phyloP scores from a whole-genome alignment of 1,284 basidiomycete species.

The Afroboletus lepidellus region DNA sequence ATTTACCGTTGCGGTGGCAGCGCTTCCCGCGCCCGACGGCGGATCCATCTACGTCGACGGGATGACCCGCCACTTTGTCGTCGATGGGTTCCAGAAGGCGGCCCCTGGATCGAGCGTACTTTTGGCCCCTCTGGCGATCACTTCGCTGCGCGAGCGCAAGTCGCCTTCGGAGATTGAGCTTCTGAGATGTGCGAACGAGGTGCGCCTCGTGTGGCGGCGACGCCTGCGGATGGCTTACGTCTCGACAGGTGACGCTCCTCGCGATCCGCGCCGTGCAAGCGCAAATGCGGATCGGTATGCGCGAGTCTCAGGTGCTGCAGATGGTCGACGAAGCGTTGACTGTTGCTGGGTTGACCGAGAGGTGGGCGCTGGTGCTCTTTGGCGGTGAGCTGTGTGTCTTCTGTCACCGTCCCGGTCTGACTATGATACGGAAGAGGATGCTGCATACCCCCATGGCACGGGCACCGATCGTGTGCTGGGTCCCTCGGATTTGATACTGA shows the following conservation, averaged over 20 bases:
- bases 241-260: constrained; percentile 66
- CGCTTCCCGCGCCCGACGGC: constrained; percentile 35
- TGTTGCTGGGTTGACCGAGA: constrained; percentile 55
- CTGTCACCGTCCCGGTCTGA: constrained; percentile 6
- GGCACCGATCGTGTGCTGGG: constrained; percentile 65
- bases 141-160: constrained; percentile 70
- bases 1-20: constrained; percentile 52
- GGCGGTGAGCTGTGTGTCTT: constrained; percentile 52
- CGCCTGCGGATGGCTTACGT: constrained; percentile 4
- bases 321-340: constrained; percentile 58
- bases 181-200: constrained; percentile 79
- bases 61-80: constrained; percentile 56
- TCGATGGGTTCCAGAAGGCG: constrained; percentile 56
- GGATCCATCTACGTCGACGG: constrained; percentile 62
- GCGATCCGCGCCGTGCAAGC: constrained; percentile 68
- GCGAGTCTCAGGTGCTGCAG: constrained; percentile 62
- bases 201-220: constrained; percentile 31
- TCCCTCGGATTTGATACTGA: constrained; percentile 67
- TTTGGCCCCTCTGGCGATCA: constrained; percentile 55
- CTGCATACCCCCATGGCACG: constrained; percentile 80
- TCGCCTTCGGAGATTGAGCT: constrained; percentile 68
- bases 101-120: constrained; percentile 40
- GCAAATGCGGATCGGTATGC: constrained; percentile 69
- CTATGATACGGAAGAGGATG: constrained; percentile 56
- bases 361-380: constrained; percentile 69